These are phyloP conservation scores for Leersia perrieri DNA, from an alignment of 176 grass and related monocot genomes.

Conservation along the genomic window DNA sequence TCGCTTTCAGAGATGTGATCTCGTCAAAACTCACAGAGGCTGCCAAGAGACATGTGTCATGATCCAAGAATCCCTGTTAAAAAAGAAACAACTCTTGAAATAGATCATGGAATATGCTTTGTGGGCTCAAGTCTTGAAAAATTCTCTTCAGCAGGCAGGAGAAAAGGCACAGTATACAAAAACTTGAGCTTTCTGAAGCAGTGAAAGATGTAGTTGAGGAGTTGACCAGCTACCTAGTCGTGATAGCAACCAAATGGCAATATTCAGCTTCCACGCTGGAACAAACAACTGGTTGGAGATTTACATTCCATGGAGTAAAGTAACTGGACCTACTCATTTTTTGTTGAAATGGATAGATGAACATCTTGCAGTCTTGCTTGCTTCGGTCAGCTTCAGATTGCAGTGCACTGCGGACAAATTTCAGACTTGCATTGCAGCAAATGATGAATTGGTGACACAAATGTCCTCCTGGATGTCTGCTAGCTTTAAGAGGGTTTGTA, in stretches of 20 bases:
- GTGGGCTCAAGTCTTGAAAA: not conserved
- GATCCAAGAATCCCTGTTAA: not conserved
- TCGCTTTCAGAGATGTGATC: not conserved
- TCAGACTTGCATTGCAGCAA: conserved; percentile 8
- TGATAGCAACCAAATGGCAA: not conserved
- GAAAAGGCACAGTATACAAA: not conserved
- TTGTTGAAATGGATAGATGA: not conserved
- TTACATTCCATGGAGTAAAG: not conserved
- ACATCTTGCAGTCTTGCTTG: not conserved
- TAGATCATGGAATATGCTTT: not conserved
- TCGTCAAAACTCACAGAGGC: not conserved
- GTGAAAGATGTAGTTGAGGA: not conserved
- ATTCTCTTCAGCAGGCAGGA: not conserved
- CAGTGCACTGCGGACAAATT: not conserved
- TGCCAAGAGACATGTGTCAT: not conserved
- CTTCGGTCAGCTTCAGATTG: not conserved
- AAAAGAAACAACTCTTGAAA: not conserved
- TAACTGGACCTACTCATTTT: not conserved
- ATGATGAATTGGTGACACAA: not conserved
- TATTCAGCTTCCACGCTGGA: not conserved
- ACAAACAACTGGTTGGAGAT: not conserved
- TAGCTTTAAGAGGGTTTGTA: not conserved
- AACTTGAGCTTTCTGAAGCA: not conserved
- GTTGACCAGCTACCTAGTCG: not conserved
- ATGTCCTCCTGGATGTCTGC: not conserved